Evolutionary conservation across 2,329 filamentous ascomycete species (phyloP), one percentile per base, ranked within the genome.

Genomic region (Colletotrichum sp.): DNA sequence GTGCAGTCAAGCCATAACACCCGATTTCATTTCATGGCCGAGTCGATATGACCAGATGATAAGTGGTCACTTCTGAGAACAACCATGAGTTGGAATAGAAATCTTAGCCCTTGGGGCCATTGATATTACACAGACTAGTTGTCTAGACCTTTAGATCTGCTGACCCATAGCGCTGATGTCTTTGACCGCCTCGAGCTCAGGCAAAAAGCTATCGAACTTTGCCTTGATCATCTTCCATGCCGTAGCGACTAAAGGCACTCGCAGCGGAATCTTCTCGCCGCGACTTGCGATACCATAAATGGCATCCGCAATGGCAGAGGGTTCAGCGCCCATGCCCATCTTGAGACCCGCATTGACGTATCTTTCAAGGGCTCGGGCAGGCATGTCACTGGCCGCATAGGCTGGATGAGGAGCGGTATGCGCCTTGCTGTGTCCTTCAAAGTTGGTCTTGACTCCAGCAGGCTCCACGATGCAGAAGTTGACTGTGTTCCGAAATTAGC

Each of bases 381-480:
- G 84, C 79, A 82, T 82, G 64, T 85, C 82, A 2, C 78, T 60
- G 1, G 77, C 77, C 7, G 80, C 81, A 61, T 88, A 87, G 5
- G 85, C 84, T 5, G 84, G 84, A 65, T 87, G 88, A 74, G 82
- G 28, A 79, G 81, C 15, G 78, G 76, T 12, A 16, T 27, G 61
- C 3, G 68, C 72, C n/a, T 75, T 75, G 55, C 72, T 75, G 15
- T 72, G 72, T 5, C 79, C 80, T 18, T 80, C 80, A 65, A 80
- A 86, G 65, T 84, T 83, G 4, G 85, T 86, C 66, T 83, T 80
- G n/a, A 84, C 81, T 5, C 82, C 84, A 22, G 83, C 84, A 0
- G 87, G 88, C 77, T 88, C 87, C 32, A 87, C 79, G 48, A 85
- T 83, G 67, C 82, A 83, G 55, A 88, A 83, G 68, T 86, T 82